phyloP scores from a whole-genome alignment of 148 eudicot genomes.

The Vaccinium darrowii region DNA sequence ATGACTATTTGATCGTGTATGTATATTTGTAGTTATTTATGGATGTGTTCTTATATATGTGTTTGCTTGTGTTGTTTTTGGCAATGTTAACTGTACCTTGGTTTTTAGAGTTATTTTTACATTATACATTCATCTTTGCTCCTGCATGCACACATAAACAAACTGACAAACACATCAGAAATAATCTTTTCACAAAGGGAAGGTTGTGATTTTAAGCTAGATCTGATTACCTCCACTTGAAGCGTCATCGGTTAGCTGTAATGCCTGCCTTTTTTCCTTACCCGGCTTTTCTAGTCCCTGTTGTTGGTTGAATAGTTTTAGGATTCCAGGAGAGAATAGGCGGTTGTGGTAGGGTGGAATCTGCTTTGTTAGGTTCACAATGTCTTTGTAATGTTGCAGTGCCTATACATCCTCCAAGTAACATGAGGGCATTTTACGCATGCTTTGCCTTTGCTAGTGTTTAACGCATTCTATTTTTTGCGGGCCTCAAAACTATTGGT shows the following conservation, averaged over 20 bases:
- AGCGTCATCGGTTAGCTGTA: not conserved
- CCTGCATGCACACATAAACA: not conserved
- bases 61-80: not conserved
- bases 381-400: not conserved
- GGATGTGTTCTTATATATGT: not conserved
- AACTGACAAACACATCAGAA: not conserved
- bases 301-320: not conserved
- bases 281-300: not conserved
- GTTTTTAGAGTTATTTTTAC: not conserved
- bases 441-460: not conserved
- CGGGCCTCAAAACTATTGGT: conserved; percentile 71
- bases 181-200: not conserved
- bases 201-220: not conserved
- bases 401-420: not conserved
- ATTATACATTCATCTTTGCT: not conserved
- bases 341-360: not conserved
- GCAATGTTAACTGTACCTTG: not conserved
- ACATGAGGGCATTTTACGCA: not conserved
- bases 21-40: not conserved
- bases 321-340: not conserved
- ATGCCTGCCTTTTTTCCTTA: not conserved
- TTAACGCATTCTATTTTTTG: conserved; percentile 6
- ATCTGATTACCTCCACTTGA: not conserved
- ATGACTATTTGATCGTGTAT: not conserved
- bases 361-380: not conserved